Conservation (phyloP, 306 rosid species). For the Lablab purpureus region DNA sequence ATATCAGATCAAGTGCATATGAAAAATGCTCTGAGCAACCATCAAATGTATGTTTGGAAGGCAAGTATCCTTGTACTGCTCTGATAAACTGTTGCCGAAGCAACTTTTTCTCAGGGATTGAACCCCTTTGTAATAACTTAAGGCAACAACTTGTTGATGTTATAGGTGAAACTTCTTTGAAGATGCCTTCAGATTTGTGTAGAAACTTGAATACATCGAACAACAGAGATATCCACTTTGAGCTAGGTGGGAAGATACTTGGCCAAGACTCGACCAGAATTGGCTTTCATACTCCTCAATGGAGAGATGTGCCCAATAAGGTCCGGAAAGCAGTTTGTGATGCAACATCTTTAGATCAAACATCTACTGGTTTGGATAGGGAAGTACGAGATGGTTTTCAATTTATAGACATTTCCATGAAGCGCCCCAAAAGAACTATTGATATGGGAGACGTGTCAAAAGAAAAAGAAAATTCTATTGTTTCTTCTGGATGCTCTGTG, state of each 20-base stretch:
- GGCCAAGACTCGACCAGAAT: constrained; percentile 40
- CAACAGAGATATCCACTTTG: constrained; percentile 38
- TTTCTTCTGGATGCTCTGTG: constrained; percentile 67
- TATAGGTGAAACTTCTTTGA: constrained; percentile 48
- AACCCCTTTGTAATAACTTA: constrained; percentile 34
- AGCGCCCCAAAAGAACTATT: constrained; percentile 45
- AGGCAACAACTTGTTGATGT: constrained; percentile 44
- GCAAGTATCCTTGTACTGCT: constrained; percentile 43
- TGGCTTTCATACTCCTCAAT: constrained; percentile 52
- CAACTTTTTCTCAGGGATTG: constrained; percentile 52
- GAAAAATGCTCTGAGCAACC: constrained; percentile 52
- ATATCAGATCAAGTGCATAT: constrained; percentile 47
- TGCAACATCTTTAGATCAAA: constrained; percentile 43
- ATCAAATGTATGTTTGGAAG: constrained; percentile 44
- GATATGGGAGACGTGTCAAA: constrained; percentile 43
- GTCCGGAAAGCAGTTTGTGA: constrained; percentile 53
- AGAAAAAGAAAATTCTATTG: constrained; percentile 60
- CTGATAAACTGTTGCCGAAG: constrained; percentile 39
- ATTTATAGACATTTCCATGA: constrained; percentile 41
- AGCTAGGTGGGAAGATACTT: constrained; percentile 47
- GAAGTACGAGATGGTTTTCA: constrained; percentile 49
- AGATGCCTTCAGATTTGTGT: constrained; percentile 43
- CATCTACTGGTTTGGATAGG: constrained; percentile 46
- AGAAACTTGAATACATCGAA: constrained; percentile 45
- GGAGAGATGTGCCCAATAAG: constrained; percentile 77